Evolutionary conservation across 805 yeast genomes (phyloP), one percentile per base, ranked within the genome.

Genomic region (Pichia occidentalis): DNA sequence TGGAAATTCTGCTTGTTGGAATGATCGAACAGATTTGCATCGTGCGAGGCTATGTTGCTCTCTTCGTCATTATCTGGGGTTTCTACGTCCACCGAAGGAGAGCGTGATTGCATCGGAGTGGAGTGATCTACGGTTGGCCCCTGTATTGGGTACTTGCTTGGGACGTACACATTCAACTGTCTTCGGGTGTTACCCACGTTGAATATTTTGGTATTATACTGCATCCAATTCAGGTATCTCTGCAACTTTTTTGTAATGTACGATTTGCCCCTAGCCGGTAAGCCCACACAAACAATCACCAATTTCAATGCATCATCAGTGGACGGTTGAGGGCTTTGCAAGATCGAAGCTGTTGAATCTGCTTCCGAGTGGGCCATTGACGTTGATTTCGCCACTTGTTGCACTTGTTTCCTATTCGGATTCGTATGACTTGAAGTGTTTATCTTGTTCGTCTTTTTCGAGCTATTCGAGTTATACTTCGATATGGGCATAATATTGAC

Each of bases 181-280:
- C 90, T 63, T 57, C 90, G 65, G 4, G 83, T 75, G 49, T 76
- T 73, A 2, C 90, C 90, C 14, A 85, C 90, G 51, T 82, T 82
- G 61, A 79, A 82, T 5, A 78, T 77, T 40, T 75, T 62, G 47
- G 80, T 75, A 45, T 71, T 73, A 48, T 76, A 78, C 52, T 77
- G 81, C 57, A 58, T 68, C 75, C 71, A 73, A 64, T 61, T 75
- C 54, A 63, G 69, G 64, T 67, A 82, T 50, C 79, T 59, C 19
- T 77, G 70, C 25, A 78, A 57, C 50, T 79, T 79, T 44, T 74
- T 75, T 23, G 87, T 77, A 36, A 81, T 72, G 44, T 84, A 78
- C 2, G 85, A 77, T 54, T 82, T 82, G 7, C 90, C 90, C 35
- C 82, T 63, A 1, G 90, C 90, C 1, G 90, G 90, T 24, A 82